Base-by-base conservation (phyloP, 2,329 filamentous ascomycete genomes). In the Cyphellophora attinorum region DNA sequence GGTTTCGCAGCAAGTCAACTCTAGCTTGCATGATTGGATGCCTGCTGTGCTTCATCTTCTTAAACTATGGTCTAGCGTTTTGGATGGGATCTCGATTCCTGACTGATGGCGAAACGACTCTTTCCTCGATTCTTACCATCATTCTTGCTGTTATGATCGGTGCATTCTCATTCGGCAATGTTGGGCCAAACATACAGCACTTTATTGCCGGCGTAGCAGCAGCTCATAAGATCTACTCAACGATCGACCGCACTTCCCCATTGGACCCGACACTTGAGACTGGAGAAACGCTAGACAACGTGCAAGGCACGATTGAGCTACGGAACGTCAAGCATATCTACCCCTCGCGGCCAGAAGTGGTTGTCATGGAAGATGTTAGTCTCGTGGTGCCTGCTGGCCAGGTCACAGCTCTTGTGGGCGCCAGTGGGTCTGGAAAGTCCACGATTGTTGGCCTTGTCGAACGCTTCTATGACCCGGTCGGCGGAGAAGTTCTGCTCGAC, bases 371-470 rank as follows among this genome's bases (percentile, higher is more conserved):
- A 27, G 77, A 80, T 44, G 83, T 96, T 37, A 82, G 68, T 37
- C 72, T 98, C 2, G 59, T 71, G 1, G 80, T 96, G 23, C 85
- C 86, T 2, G 83, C 88, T 3, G 88, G 89, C 13, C 93, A 94
- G 63, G 86, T 83, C 12, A 94, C 89, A 2, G 91, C 91, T 2
- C 66, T 98, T 5, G 91, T 98, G 5, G 91, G 91, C 38, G 85
- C 89, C 1, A 96, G 89, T 8, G 91, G 89, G 8, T 93, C 83
- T 25, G 91, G 91, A 31, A 98, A 96, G 62, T 89, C 81, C 51
- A 96, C 91, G 0, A 88, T 96, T 42, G 81, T 96, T 17, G 89
- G 89, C 10, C 68, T 98, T 13, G 78, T 96, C 2, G 89, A 96
- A 60, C 76, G 91, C 12, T 96, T 96, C 57, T 98, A 98, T 56